Conservation (phyloP, 2,329 filamentous ascomycete genomes). For the Fusarium agapanthi region DNA sequence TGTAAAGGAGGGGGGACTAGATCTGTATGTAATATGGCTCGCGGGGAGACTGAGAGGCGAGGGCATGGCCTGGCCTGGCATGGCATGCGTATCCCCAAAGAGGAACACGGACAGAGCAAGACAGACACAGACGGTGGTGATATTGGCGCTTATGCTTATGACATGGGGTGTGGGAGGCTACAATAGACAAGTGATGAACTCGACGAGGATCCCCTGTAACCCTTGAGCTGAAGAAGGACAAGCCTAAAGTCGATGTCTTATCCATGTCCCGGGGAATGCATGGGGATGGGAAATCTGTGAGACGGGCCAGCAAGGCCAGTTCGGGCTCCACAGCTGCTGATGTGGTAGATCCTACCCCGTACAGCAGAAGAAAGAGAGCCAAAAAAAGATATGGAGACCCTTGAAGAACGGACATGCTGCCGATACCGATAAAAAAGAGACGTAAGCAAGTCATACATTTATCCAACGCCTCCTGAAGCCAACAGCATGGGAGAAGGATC, state of each 20-base stretch:
- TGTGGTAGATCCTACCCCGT: not conserved
- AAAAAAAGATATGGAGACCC: not conserved
- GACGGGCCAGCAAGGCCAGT: not conserved
- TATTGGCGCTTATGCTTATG: constrained; percentile 24
- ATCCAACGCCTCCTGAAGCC: constrained; percentile 7
- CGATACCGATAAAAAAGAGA: not conserved
- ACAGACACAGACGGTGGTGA: constrained; percentile 1
- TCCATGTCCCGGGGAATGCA: constrained; percentile 2
- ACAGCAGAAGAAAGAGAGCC: not conserved
- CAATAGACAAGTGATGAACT: constrained; percentile 22
- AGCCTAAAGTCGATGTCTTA: not conserved
- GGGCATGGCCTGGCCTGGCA: not conserved
- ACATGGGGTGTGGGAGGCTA: not conserved
- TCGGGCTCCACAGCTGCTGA: not conserved
- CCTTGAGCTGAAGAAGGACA: not conserved
- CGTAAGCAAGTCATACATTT: not conserved
- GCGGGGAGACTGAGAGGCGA: not conserved
- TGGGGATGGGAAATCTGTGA: constrained; percentile 4
- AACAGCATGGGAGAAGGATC: constrained; percentile 16
- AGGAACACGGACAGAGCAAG: constrained; percentile 7
- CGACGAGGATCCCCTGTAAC: constrained; percentile 31
- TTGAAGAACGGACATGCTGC: not conserved
- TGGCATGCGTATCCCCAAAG: constrained; percentile 8
- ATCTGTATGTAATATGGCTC: constrained; percentile 6
- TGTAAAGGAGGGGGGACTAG: constrained; percentile 1